phyloP scores from a whole-genome alignment of 805 yeast genomes.

The Yarrowia divulgata region DNA sequence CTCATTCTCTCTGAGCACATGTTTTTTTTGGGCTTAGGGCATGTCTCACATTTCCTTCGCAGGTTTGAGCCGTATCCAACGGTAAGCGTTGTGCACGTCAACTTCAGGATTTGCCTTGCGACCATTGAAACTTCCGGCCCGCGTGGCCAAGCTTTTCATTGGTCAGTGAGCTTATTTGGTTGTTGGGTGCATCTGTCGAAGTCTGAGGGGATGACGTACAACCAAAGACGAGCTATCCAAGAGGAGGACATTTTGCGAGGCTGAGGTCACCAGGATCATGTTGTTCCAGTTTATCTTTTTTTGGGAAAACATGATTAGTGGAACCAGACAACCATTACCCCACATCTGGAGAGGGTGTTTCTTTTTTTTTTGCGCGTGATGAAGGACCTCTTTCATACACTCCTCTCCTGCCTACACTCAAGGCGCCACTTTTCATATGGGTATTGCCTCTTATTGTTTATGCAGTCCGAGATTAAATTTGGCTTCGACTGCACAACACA shows the following conservation, averaged over 20 bases:
- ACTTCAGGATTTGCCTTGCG: background rate
- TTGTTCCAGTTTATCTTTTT: too few relatives aligned
- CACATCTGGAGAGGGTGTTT: background rate
- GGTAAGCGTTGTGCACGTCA: slow-evolving; percentile 14
- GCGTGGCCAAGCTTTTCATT: slow-evolving; percentile 10
- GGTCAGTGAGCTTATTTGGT: slow-evolving; percentile 17
- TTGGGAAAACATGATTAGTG: too few relatives aligned
- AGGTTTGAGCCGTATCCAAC: slow-evolving; percentile 27
- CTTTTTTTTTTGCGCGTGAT: background rate
- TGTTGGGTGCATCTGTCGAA: background rate
- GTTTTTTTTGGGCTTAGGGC: background rate
- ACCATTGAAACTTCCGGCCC: slow-evolving; percentile 15
- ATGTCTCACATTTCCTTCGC: background rate
- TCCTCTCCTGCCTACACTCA: background rate
- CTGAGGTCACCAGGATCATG: too few relatives aligned
- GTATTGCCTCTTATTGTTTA: slow-evolving; percentile 1
- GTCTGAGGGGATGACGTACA: too few relatives aligned
- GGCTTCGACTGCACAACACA: background rate
- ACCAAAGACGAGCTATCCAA: too few relatives aligned
- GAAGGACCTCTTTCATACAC: background rate
- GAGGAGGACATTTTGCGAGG: too few relatives aligned
- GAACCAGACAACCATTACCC: background rate
- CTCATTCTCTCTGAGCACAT: background rate
- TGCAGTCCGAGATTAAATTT: slow-evolving; percentile 27
- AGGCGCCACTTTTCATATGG: slow-evolving; percentile 34